Evolutionary conservation across 768 basidiomycete genomes (phyloP), one percentile per base, ranked within the genome.

Genomic region (Pleurotus pulmonarius): DNA sequence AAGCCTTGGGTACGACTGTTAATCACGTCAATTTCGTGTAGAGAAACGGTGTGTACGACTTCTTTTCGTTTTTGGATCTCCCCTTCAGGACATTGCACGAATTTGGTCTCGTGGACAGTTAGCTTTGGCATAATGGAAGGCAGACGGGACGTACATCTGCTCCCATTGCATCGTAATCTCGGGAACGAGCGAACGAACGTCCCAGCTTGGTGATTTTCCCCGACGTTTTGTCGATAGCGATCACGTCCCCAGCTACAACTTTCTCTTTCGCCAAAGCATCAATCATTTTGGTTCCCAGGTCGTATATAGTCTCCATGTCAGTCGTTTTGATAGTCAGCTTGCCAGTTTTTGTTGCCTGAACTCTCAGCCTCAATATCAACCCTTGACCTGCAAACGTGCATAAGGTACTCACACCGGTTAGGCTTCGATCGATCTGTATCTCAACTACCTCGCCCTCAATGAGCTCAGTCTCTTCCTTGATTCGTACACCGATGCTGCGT

Each of bases 301-400:
- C 97, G 68, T 99, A 99, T 29, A 99, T 89, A 4, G 97, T 98
- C 75, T 98, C 97, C 97, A 99, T 98, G 70, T 98, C 96, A 2
- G 94, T 97, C 12, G 94, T 96, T 73, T 98, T 98, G 65, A 99
- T 90, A 0, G 97, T 98, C 58, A 98, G 71, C 69, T 97, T 95
- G 2, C 96, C 97, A 1, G 97, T 98, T 75, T 98, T 98, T 3
- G 94, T 97, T 0, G 95, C 93, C 95, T 97, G 63, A 38, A 41
- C n/a, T 13, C 26, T 41, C 29, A 34, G 29, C 29, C 9, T 34
- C 9, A 34, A 34, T 34, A 9, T 11, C 29, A 34, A 34, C 29
- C 29, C 29, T 34, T 11, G 29, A 34, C 29, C 11, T 34, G 9
- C 29, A 8, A 34, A 34, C 29, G 29, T 34, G 29, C 8, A 34